These are phyloP conservation scores for Saccharomycopsis crataegensis DNA, from an alignment of 1,139 yeast species.

Conservation along the genomic window DNA sequence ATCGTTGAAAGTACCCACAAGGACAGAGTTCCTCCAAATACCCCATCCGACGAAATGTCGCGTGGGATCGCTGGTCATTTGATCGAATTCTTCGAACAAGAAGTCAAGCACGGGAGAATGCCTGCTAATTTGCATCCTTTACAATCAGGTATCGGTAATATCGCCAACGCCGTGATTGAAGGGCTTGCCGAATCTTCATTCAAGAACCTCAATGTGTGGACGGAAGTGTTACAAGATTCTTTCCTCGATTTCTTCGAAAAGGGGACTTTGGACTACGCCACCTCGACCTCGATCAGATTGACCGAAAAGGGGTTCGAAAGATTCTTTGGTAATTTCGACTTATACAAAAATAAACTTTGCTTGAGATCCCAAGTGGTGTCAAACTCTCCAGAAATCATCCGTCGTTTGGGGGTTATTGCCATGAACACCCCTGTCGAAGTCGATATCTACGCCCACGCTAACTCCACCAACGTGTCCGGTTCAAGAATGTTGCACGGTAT, in stretches of 20 bases:
- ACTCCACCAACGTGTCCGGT: slow-evolving; percentile 94
- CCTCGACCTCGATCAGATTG: slow-evolving; percentile 91
- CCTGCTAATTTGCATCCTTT: slow-evolving; percentile 91
- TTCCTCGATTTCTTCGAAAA: slow-evolving; percentile 90
- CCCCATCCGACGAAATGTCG: slow-evolving; percentile 82
- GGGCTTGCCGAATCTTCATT: slow-evolving; percentile 85
- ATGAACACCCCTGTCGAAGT: slow-evolving; percentile 99
- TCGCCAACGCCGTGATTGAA: slow-evolving; percentile 96
- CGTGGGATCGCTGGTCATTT: slow-evolving; percentile 73
- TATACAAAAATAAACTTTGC: slow-evolving; percentile 70
- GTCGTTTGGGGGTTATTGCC: slow-evolving; percentile 96
- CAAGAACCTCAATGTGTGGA: slow-evolving; percentile 88
- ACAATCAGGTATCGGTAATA: slow-evolving; percentile 97
- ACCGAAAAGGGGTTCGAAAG: slow-evolving; percentile 88
- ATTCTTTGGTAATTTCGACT: slow-evolving; percentile 86
- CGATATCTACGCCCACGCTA: slow-evolving; percentile 95
- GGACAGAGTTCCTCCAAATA: slow-evolving; percentile 81
- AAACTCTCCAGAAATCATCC: slow-evolving; percentile 90
- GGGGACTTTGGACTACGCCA: slow-evolving; percentile 88
- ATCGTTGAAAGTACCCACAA: slow-evolving; percentile 73
- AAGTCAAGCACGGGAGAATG: slow-evolving; percentile 80
- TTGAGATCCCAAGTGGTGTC: slow-evolving; percentile 93
- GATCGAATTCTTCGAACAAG: slow-evolving; percentile 85
- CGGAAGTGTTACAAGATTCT: slow-evolving; percentile 96
- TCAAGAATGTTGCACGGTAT: slow-evolving; percentile 96